Conservation (phyloP, 768 basidiomycete genomes). For the Rhodosporidiobolus odoratus region DNA sequence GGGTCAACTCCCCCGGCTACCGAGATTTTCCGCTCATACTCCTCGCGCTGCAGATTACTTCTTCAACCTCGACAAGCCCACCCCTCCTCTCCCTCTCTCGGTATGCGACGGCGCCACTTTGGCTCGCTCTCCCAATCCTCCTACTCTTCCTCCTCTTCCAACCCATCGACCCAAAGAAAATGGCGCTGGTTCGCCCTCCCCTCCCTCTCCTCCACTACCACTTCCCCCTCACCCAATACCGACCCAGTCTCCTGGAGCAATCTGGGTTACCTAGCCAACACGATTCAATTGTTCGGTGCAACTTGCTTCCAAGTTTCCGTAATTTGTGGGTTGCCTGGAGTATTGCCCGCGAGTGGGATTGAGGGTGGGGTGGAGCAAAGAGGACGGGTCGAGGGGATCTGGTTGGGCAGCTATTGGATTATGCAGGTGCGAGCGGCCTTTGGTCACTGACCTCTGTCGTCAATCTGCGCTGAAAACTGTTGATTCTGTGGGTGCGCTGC, state of each 20-base stretch:
- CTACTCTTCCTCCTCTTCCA: background rate
- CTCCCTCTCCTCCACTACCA: background rate
- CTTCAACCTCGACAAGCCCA: background rate
- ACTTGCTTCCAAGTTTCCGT: slow-evolving; percentile 23
- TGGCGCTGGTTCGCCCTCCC: slow-evolving; percentile 34
- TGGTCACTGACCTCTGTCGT: too few species aligned
- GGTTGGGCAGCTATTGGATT: slow-evolving; percentile 35
- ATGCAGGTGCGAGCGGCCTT: slow-evolving; percentile 21
- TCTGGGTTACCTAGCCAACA: slow-evolving; percentile 32
- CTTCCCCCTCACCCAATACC: too few species aligned
- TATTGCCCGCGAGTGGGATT: slow-evolving; percentile 13
- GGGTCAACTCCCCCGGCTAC: too few species aligned
- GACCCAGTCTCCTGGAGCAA: background rate
- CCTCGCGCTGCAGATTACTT: background rate
- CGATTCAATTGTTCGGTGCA: slow-evolving; percentile 37
- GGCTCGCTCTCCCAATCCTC: background rate
- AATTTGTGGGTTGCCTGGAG: slow-evolving; percentile 34
- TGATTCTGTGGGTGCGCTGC: background rate
- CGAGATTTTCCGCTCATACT: too few species aligned
- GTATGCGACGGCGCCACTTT: slow-evolving; percentile 14
- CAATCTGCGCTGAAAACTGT: background rate
- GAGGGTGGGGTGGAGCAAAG: slow-evolving; percentile 5
- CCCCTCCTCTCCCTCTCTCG: slow-evolving; percentile 4
- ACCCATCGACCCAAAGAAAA: background rate
- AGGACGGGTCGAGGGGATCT: slow-evolving; percentile 9